Base-by-base conservation (phyloP, 1,139 yeast species). In the Taphrina flavorubra region DNA sequence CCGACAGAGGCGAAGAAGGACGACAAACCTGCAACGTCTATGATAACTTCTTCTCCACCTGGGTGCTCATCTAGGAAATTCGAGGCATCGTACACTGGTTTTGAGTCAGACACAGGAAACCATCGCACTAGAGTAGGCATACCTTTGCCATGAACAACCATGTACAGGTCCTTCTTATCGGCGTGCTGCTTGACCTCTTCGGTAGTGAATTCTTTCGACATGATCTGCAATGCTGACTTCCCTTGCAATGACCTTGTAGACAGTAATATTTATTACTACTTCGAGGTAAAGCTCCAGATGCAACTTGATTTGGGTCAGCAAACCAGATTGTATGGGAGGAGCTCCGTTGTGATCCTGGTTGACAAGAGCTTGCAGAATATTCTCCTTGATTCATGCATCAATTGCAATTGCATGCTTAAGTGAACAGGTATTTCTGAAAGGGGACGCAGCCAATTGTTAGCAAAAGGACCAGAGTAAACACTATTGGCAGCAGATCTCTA, bases 41-140 rank as follows among this genome's bases (percentile, higher is more conserved):
- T 81, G 74, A 94, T 84, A 64, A 94, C 97, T 80, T 95, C 99
- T 80, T 92, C 98, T 77, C 99, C 99, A 82, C 99, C 99, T 72
- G 97, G 97, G 81, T 94, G 99, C 82, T 94, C 98, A 76, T 92
- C 97, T 71, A 92, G 80, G 79, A 92, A 94, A 73, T 82, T 81
- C 69, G 96, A 81, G 72, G 90, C 86, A 79, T 94, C 92, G 80
- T 92, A 94, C 68, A 94, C 98, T 58, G 2, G 31, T 36, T 6
- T 36, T 25, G 40, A 11, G 31, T 53, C 40, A 36, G 58, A 36
- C 16, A 18, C 10, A 44, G 18, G 4, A n/a, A 6, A 6, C 18
- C n/a, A 44, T 44, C 47, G 2, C 14, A 13, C 18, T 44, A 7
- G 18, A 44, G 4, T 3, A 16, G 16, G n/a, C 62, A 8, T 25